Evolutionary conservation across 805 yeast genomes (phyloP).

Genomic region (Candida verbasci): DNA sequence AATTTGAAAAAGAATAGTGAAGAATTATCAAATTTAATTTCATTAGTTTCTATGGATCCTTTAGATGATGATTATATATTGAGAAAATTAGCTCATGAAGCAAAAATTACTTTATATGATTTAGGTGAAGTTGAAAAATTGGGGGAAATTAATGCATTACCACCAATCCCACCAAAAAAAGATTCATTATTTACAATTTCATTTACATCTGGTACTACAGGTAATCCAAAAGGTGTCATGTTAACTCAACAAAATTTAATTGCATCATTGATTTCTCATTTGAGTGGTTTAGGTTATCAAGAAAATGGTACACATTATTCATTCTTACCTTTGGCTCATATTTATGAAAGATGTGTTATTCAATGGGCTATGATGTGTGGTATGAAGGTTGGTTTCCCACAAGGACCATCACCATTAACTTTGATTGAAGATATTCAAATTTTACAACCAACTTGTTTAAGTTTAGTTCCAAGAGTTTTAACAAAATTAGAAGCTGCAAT

Average conservation of each 20-base stretch:
- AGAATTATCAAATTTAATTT: slow-evolving; percentile 38
- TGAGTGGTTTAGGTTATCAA: slow-evolving; percentile 13
- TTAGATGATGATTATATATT: slow-evolving; percentile 14
- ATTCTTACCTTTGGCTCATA: slow-evolving; percentile 57
- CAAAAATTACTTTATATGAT: slow-evolving; percentile 27
- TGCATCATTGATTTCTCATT: slow-evolving; percentile 40
- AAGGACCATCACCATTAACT: slow-evolving; percentile 27
- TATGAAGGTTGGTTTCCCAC: slow-evolving; percentile 49
- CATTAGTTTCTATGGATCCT: slow-evolving; percentile 53
- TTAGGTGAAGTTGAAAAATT: slow-evolving; percentile 25
- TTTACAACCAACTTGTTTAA: slow-evolving; percentile 48
- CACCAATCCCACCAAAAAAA: slow-evolving; percentile 25
- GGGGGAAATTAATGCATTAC: slow-evolving; percentile 36
- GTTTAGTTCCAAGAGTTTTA: slow-evolving; percentile 62
- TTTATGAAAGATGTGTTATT: slow-evolving; percentile 46
- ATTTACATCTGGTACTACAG: slow-evolving; percentile 59
- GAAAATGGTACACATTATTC: slow-evolving; percentile 23
- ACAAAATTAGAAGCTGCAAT: slow-evolving; percentile 59
- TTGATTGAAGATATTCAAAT: slow-evolving; percentile 55
- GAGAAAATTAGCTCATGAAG: slow-evolving; percentile 16
- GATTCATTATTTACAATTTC: slow-evolving; percentile 36
- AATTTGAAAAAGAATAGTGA: slow-evolving; percentile 35
- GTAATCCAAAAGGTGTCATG: slow-evolving; percentile 76
- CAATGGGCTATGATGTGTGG: slow-evolving; percentile 44
- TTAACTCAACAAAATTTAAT: slow-evolving; percentile 47